Evolutionary conservation across 2,329 filamentous ascomycete genomes (phyloP).

Genomic region (Botrytis cinerea): DNA sequence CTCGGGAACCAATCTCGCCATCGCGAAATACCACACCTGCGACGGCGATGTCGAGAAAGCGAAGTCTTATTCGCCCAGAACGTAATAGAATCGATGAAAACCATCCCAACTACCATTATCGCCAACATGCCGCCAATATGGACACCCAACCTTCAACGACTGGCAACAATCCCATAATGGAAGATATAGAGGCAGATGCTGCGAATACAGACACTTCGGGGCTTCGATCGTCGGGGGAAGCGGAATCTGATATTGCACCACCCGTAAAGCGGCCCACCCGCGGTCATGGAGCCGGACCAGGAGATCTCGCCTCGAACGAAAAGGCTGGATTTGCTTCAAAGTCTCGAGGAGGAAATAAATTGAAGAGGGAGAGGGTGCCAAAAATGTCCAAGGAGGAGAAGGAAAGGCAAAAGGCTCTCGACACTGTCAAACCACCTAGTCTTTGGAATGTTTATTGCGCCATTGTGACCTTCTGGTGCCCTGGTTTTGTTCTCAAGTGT

Average conservation of each 20-base stretch:
- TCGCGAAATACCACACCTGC: slow-evolving; percentile 35
- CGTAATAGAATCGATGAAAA: slow-evolving; percentile 80
- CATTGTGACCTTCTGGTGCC: slow-evolving; percentile 91
- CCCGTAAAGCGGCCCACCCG: slow-evolving; percentile 31
- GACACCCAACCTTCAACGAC: slow-evolving; percentile 85
- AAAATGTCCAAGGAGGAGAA: slow-evolving; percentile 68
- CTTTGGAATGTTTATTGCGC: slow-evolving; percentile 96
- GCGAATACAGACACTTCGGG: slow-evolving; percentile 39
- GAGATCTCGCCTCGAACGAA: slow-evolving; percentile 31
- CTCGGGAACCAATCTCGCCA: slow-evolving; percentile 49
- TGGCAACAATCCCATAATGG: slow-evolving; percentile 83
- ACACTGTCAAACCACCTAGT: slow-evolving; percentile 74
- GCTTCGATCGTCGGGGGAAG: slow-evolving; percentile 40
- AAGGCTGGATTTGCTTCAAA: slow-evolving; percentile 39
- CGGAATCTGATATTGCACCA: slow-evolving; percentile 37
- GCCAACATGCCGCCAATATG: slow-evolving; percentile 94
- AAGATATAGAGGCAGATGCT: slow-evolving; percentile 65
- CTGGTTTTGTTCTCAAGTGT: slow-evolving; percentile 79
- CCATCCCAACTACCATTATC: slow-evolving; percentile 94
- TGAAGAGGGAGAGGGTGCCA: slow-evolving; percentile 52
- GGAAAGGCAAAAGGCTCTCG: slow-evolving; percentile 58
- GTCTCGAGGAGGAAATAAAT: slow-evolving; percentile 30
- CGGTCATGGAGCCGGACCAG: slow-evolving; percentile 34
- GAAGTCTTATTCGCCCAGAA: slow-evolving; percentile 87
- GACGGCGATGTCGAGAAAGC: slow-evolving; percentile 64